Base-by-base conservation (phyloP, 805 yeast genomes). In the Sungouiozyma intestinalis region DNA sequence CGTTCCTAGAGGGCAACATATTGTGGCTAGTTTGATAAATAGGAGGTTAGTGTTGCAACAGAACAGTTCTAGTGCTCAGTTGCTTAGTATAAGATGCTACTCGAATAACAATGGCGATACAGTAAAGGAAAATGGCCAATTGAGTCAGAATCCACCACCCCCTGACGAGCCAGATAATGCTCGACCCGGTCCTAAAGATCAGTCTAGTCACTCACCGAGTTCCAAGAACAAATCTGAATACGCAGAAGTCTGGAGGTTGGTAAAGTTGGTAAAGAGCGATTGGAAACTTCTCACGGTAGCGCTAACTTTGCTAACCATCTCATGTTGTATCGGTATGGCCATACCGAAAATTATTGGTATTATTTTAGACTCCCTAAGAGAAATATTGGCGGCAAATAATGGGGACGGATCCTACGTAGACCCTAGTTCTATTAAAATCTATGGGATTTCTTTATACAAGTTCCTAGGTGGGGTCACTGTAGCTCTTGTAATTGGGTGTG, bases 401-500 rank as follows among this genome's bases (percentile, higher is more conserved):
- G 29, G 35, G 19, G 8, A 16, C 19, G 7, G 39, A 20, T 24
- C 35, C 32, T 6, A 29, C 27, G 18, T 42, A 33, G 40, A 38
- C 13, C 31, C 17, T 18, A 8, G 20, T 8, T n/a, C 16, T 16
- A 45, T 48, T 6, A 29, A 35, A 9, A 34, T 44, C 14, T 32
- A 36, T 11, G 36, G 36, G 4, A n/a, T 46, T 11, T 46, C 47
- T 5, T 17, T 48, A 21, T 67, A 75, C n/a, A 71, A 74, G 39
- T 88, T 90, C 56, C 75, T 83, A 48, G 57, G 68, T 0, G 74
- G 73, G 0, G 60, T 85, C 21, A 76, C 76, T 5, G 69, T 67
- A 2, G 61, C 84, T 2, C 80, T 86, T 54, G 51, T 74, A 0
- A 50, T 77, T 3, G 94, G 94, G 2, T 75, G 86, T 2, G 46